A percentile compares a stretch with the other conserved stretches of the same genome.
Evolutionary conservation across 768 basidiomycete species (phyloP).

Genomic region (Leucocoprinus birnbaumii): DNA sequence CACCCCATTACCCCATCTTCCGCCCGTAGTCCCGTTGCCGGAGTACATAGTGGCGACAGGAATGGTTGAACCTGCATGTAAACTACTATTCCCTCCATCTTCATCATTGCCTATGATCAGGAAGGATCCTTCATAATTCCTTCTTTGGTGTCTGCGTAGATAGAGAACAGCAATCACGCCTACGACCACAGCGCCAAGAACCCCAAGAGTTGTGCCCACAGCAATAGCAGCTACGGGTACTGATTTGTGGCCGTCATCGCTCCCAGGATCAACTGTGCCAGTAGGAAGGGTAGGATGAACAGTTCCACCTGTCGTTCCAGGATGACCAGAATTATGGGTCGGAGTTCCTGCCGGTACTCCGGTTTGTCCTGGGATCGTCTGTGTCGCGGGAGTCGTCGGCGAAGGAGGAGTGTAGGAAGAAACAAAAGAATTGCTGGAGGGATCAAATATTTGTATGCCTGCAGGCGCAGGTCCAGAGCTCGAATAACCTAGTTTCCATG

Average conservation of each 20-base stretch:
- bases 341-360: constrained; percentile 2
- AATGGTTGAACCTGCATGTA: constrained; percentile 21
- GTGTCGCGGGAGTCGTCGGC: constrained; percentile 18
- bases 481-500: constrained; percentile 39
- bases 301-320: not conserved
- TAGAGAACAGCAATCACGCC: constrained; percentile 42
- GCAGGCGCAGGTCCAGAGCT: constrained; percentile 50
- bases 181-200: constrained; percentile 49
- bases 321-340: not conserved
- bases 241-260: constrained; percentile 15
- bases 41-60: constrained; percentile 25
- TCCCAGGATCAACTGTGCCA: constrained; percentile 18
- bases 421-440: constrained; percentile 38
- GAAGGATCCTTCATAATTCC: constrained; percentile 24
- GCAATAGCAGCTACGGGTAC: constrained; percentile 44
- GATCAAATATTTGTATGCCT: constrained; percentile 51
- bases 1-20: constrained; percentile 15
- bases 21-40: constrained; percentile 8
- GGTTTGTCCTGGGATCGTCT: constrained; percentile 1
- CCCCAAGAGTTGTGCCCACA: constrained; percentile 60
- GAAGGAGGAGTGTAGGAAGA: constrained; percentile 38
- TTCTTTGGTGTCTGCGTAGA: constrained; percentile 30
- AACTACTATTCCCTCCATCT: constrained; percentile 15
- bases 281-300: constrained; percentile 23
- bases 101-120: constrained; percentile 22